Evolutionary conservation across 2,329 filamentous ascomycete species (phyloP), one percentile per base, ranked within the genome.

Genomic region (Hypoxylon sp.): DNA sequence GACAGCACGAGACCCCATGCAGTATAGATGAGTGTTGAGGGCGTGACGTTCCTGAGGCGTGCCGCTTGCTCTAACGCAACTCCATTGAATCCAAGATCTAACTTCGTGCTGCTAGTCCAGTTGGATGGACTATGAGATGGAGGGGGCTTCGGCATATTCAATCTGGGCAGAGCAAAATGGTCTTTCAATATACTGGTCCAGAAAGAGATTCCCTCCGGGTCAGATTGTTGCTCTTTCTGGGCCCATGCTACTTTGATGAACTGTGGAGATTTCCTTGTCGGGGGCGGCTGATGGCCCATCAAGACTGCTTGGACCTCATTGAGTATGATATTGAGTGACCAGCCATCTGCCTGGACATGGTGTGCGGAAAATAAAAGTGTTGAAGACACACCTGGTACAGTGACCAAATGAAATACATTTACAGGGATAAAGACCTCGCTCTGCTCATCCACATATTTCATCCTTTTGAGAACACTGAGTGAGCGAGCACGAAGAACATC

Each of bases 1-100:
- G 61, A 64, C 35, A 64, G 19, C 8, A 64, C 61, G 13, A 64
- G 27, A 29, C 61, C 61, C 61, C 61, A 64, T 13, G 61, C 61
- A 13, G 37, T 19, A 21, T 64, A 64, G 13, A 64, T 8, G 19
- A 64, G 21, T 11, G 61, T 54, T 15, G 61, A 64, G 0, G 61
- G 47, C 31, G 32, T 42, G 39, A 42, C 39, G 6, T 17, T 42
- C n/a, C 39, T 42, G 6, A 19, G 3, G 6, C 39, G 39, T 42
- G 39, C 39, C 19, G 39, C 39, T 15, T 19, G 39, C 39, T 19
- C 39, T 42, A 42, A 42, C n/a, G 17, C 39, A 17, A 42, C 39
- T 10, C n/a, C 39, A 42, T 42, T 15, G 6, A 42, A 42, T 42
- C 39, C 39, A 4, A 42, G 17, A 42, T 42, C 39, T 7, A 42